Percentiles rank a stretch among this genome's conserved stretches.
Conservation (phyloP, 305 asterid species). For the Withania somnifera region DNA sequence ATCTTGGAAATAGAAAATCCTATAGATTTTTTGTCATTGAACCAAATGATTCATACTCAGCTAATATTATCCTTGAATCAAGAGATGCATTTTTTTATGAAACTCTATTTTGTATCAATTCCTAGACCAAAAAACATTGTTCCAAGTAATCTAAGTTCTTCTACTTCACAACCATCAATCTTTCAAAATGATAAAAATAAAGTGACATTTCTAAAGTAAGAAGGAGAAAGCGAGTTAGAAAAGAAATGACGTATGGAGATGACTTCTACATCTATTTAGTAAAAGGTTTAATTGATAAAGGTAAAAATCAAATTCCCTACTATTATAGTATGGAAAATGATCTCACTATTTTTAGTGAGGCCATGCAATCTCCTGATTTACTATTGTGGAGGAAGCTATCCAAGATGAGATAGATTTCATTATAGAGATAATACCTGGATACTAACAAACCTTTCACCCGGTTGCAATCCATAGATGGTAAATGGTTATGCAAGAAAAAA, state of each 20-base stretch:
- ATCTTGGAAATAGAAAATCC: neutral
- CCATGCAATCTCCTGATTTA: neutral
- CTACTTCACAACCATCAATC: neutral
- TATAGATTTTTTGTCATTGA: neutral
- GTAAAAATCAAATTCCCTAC: neutral
- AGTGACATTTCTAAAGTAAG: neutral
- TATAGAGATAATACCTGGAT: neutral
- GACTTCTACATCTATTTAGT: too few species aligned
- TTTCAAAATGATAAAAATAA: neutral
- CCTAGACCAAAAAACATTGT: neutral
- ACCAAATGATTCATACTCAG: neutral
- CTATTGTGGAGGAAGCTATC: neutral
- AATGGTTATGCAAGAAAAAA: too few species aligned
- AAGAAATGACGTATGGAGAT: too few species aligned
- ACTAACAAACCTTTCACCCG: neutral
- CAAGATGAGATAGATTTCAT: neutral
- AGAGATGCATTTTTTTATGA: constrained; percentile 5
- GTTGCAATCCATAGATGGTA: neutral
- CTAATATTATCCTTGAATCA: neutral
- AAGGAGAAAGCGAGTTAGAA: neutral
- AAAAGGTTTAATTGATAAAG: neutral
- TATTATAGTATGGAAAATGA: neutral
- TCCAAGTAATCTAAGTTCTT: neutral
- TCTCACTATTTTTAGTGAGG: neutral
- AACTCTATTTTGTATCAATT: neutral